A percentile compares a stretch with the other conserved stretches of the same genome.
Conservation (phyloP, 495 filamentous ascomycete genomes). For the Neurospora sublineolata region DNA sequence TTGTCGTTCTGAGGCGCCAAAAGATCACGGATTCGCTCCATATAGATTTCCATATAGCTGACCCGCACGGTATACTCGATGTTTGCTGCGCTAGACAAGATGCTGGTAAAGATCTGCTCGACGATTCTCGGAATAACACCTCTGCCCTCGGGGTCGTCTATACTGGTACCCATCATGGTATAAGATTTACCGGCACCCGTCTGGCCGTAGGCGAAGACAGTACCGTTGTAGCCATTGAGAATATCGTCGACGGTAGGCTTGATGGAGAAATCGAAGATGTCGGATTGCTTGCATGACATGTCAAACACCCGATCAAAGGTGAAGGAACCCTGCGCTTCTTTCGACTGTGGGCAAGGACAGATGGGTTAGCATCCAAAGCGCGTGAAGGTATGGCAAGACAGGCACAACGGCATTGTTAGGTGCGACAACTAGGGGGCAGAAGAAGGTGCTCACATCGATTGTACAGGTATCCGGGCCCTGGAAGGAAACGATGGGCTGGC, state of each 20-base stretch:
- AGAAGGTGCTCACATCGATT: slow-evolving; percentile 54
- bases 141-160: slow-evolving; percentile 78
- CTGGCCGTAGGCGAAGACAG: slow-evolving; percentile 97
- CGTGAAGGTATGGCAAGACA: neutral
- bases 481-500: slow-evolving; percentile 82
- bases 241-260: slow-evolving; percentile 94
- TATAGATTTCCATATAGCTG: slow-evolving; percentile 99
- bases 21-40: slow-evolving; percentile 95
- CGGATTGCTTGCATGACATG: slow-evolving; percentile 73
- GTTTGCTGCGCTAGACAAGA: slow-evolving; percentile 76
- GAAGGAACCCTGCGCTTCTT: slow-evolving; percentile 72
- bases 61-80: slow-evolving; percentile 97
- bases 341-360: slow-evolving; percentile 44
- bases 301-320: slow-evolving; percentile 97
- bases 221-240: slow-evolving; percentile 97
- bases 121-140: slow-evolving; percentile 96
- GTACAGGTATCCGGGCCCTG: slow-evolving; percentile 80
- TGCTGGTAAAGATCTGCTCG: slow-evolving; percentile 94
- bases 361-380: neutral
- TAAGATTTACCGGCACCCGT: slow-evolving; percentile 98
- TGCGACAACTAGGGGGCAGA: neutral
- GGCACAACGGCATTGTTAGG: neutral
- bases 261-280: slow-evolving; percentile 97
- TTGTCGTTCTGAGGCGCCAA: slow-evolving; percentile 89
- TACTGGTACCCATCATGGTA: slow-evolving; percentile 98